A percentile compares a stretch with the other conserved stretches of the same genome.
phyloP scores from a whole-genome alignment of 2,329 filamentous ascomycete genomes.

The Xylaria arbuscula region DNA sequence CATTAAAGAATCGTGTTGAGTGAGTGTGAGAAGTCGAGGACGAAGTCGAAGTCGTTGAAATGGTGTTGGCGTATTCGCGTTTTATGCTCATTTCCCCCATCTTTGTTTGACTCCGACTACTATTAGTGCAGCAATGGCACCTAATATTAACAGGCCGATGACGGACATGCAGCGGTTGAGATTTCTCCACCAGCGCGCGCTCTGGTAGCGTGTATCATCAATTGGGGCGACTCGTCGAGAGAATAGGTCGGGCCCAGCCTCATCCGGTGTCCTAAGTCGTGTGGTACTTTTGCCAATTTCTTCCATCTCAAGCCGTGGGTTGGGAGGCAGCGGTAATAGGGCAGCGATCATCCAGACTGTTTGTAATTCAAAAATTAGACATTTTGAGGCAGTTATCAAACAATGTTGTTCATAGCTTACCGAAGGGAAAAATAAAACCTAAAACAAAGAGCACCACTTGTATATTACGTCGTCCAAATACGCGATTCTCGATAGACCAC shows the following conservation, averaged over 20 bases:
- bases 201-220: constrained; percentile 61
- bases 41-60: constrained; percentile 18
- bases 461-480: constrained; percentile 74
- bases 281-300: constrained; percentile 58
- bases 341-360: constrained; percentile 83
- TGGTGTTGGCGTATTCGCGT: neutral
- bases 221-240: constrained; percentile 51
- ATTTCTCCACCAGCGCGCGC: constrained; percentile 69
- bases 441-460: constrained; percentile 80
- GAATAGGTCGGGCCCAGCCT: constrained; percentile 43
- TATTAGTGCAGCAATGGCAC: constrained; percentile 62
- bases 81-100: constrained; percentile 53
- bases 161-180: constrained; percentile 69
- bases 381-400: neutral
- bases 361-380: constrained; percentile 37
- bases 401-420: constrained; percentile 56
- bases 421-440: constrained; percentile 81
- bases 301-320: constrained; percentile 63
- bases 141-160: constrained; percentile 65
- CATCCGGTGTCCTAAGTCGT: constrained; percentile 54
- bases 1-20: constrained; percentile 24
- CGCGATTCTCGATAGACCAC: constrained; percentile 69
- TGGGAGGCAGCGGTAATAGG: constrained; percentile 75
- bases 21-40: constrained; percentile 23
- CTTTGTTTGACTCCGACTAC: constrained; percentile 64